Evolutionary conservation across 495 filamentous ascomycete species (phyloP).

Genomic region (Tuber aestivum): DNA sequence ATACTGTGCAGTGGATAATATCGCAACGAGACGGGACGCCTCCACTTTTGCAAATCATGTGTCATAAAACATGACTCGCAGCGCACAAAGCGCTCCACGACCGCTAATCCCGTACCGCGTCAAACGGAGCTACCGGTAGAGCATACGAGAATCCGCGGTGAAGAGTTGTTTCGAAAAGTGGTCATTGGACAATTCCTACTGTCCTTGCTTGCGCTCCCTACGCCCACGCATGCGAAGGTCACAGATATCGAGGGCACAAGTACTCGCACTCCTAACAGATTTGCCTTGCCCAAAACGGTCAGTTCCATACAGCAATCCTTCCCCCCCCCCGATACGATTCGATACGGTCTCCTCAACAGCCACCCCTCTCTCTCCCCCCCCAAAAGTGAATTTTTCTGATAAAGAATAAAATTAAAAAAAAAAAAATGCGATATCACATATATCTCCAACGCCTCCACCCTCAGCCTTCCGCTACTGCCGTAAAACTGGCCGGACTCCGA

Average conservation of each 20-base stretch:
- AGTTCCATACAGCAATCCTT: background rate
- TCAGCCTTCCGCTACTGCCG: background rate
- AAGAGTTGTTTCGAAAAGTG: background rate
- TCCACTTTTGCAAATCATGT: background rate
- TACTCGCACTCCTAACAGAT: background rate
- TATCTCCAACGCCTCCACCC: background rate
- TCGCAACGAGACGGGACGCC: background rate
- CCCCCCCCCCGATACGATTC: background rate
- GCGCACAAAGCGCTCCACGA: background rate
- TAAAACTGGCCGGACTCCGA: background rate
- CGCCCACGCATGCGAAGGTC: background rate
- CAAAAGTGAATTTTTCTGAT: background rate
- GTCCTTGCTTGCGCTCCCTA: background rate
- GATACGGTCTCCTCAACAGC: background rate
- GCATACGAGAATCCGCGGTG: background rate
- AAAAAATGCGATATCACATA: background rate
- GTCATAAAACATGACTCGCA: background rate
- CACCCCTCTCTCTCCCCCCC: background rate
- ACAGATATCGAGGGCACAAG: background rate
- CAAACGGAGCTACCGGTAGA: background rate
- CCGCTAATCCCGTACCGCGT: too few species aligned
- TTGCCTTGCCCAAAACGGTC: background rate
- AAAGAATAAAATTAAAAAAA: background rate
- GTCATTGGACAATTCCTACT: constrained; percentile 3
- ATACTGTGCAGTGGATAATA: background rate